phyloP scores from a whole-genome alignment of 2,329 filamentous ascomycete genomes.

The Clonostachys rosea region DNA sequence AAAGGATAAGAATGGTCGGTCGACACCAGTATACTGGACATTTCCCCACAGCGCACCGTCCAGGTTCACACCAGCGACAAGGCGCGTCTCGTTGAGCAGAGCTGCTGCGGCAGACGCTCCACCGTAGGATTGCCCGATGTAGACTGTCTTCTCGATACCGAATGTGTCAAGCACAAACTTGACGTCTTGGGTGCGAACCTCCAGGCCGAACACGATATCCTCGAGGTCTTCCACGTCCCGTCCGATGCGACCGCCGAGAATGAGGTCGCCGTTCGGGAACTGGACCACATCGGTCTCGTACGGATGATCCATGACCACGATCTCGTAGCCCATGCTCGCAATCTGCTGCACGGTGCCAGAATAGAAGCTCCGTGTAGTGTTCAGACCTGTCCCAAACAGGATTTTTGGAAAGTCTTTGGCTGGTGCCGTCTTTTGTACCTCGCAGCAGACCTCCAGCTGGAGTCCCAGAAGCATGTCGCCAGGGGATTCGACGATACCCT shows the following conservation, averaged over 20 bases:
- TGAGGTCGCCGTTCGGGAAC: slow-evolving; percentile 34
- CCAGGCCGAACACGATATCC: slow-evolving; percentile 8
- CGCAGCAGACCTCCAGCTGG: slow-evolving; percentile 13
- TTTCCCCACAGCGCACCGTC: slow-evolving; percentile 29
- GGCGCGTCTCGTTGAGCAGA: slow-evolving; percentile 18
- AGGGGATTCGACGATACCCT: slow-evolving; percentile 8
- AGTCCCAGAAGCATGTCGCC: slow-evolving; percentile 6
- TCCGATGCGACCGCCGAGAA: slow-evolving; percentile 13
- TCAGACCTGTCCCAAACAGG: slow-evolving; percentile 39
- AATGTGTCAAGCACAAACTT: slow-evolving; percentile 29
- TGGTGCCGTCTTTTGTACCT: slow-evolving; percentile 8
- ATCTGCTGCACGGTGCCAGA: slow-evolving; percentile 35
- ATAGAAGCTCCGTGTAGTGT: slow-evolving; percentile 35
- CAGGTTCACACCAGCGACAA: slow-evolving; percentile 30
- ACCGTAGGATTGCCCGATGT: slow-evolving; percentile 30
- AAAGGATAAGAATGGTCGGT: slow-evolving; percentile 20
- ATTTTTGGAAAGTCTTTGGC: slow-evolving; percentile 13
- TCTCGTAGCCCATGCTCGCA: slow-evolving; percentile 36
- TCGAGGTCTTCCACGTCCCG: slow-evolving; percentile 4
- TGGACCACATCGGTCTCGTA: slow-evolving; percentile 38
- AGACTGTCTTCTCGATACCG: slow-evolving; percentile 10
- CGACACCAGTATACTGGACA: slow-evolving; percentile 15
- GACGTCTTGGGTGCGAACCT: slow-evolving; percentile 27
- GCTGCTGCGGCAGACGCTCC: slow-evolving; percentile 27
- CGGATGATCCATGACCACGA: slow-evolving; percentile 43